Evolutionary conservation across 345 rosid species (phyloP).

Genomic region (Brassica rapa): DNA sequence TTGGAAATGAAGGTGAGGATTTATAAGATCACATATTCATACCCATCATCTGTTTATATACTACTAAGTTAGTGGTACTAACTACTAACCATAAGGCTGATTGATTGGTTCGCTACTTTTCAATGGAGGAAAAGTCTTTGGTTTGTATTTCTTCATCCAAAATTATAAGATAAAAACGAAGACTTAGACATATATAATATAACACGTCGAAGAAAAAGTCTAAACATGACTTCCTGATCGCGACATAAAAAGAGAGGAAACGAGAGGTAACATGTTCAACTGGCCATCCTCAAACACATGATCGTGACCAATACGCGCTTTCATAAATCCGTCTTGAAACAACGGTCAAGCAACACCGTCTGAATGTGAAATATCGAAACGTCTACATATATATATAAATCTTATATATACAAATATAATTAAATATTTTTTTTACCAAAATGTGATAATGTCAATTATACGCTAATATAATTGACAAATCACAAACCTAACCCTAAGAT

Average conservation of each 20-base stretch:
- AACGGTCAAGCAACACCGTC: slow-evolving; percentile 15
- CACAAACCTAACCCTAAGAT: too few relatives aligned
- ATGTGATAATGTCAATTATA: too few relatives aligned
- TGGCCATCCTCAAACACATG: background rate
- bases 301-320: background rate
- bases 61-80: background rate
- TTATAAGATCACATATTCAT: background rate
- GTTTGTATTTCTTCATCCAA: slow-evolving; percentile 5
- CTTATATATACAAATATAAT: too few relatives aligned
- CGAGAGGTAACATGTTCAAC: slow-evolving; percentile 6
- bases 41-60: slow-evolving; percentile 26
- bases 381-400: background rate
- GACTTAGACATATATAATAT: slow-evolving; percentile 5
- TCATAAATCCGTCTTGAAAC: slow-evolving; percentile 14
- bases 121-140: slow-evolving; percentile 10
- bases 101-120: background rate
- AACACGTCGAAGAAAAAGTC: slow-evolving; percentile 21
- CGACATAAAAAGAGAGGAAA: slow-evolving; percentile 6
- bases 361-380: background rate
- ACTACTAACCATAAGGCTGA: background rate
- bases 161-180: slow-evolving; percentile 1
- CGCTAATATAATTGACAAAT: too few relatives aligned
- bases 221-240: background rate
- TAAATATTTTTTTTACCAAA: too few relatives aligned
- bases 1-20: slow-evolving; percentile 6